These are phyloP conservation scores for Cladosporium sp. DNA, from an alignment of 2,329 filamentous ascomycete species.

Conservation along the genomic window DNA sequence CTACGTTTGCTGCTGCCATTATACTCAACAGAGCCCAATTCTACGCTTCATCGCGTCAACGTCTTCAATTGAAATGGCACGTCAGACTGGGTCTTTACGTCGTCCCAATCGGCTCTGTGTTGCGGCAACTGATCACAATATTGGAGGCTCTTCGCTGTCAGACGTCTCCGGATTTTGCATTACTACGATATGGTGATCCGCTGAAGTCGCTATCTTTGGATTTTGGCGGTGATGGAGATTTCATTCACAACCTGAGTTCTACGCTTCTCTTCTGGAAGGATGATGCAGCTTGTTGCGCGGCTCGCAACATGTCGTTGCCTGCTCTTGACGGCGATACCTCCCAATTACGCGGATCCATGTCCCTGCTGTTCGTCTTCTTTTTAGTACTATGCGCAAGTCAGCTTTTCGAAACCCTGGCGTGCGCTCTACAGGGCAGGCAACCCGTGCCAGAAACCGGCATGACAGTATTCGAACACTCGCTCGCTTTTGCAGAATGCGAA, in stretches of 20 bases:
- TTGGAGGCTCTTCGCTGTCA: slow-evolving; percentile 89
- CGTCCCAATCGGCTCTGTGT: slow-evolving; percentile 65
- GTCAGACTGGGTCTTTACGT: slow-evolving; percentile 65
- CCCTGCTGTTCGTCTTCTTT: slow-evolving; percentile 70
- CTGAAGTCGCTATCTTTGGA: slow-evolving; percentile 41
- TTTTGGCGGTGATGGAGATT: slow-evolving; percentile 56
- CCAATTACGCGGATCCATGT: slow-evolving; percentile 67
- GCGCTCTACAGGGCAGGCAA: slow-evolving; percentile 77
- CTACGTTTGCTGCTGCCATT: slow-evolving; percentile 79
- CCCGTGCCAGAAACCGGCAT: slow-evolving; percentile 85
- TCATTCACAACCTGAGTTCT: slow-evolving; percentile 69
- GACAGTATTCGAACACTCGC: slow-evolving; percentile 92
- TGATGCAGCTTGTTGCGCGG: slow-evolving; percentile 69
- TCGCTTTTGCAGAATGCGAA: slow-evolving; percentile 94
- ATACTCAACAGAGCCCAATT: slow-evolving; percentile 88
- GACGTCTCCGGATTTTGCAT: slow-evolving; percentile 52
- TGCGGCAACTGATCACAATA: slow-evolving; percentile 62
- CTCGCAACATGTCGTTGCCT: slow-evolving; percentile 64
- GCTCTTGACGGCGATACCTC: slow-evolving; percentile 44
- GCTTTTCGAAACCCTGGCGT: slow-evolving; percentile 82
- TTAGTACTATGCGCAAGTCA: slow-evolving; percentile 67
- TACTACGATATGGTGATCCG: slow-evolving; percentile 43
- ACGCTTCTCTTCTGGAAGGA: slow-evolving; percentile 66
- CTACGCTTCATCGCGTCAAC: slow-evolving; percentile 81
- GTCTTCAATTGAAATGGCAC: slow-evolving; percentile 70